Evolutionary conservation across 352 stramenopile genomes (phyloP), one percentile per base, ranked within the genome.

Genomic region (Pythium myriotylum): DNA sequence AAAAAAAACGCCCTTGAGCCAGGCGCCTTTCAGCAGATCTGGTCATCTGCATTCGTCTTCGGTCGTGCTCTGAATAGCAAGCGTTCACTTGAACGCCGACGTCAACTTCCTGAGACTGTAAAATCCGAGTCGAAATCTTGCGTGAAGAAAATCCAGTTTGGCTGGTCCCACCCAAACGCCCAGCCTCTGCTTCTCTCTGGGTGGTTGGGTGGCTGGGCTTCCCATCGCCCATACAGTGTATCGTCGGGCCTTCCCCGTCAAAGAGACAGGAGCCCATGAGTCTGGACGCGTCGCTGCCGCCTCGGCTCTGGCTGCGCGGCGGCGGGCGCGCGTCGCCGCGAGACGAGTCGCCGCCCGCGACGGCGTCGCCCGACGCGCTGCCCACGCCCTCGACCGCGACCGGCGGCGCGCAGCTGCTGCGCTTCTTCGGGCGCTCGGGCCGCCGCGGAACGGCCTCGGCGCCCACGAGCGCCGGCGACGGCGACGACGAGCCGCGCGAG

Each of bases 321-420:
- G 13, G 16, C 10, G 10, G n/a, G 24, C 42, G 54, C 2, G 24
- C 17, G 9, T 51, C 41, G 27, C 41, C 41, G n/a, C 19, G 41
- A 9, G 54, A 53, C 1, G 43, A 61, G n/a, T n/a, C n/a, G n/a
- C n/a, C n/a, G n/a, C n/a, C n/a, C 26, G 29, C 29, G 10, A 35
- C 29, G 37, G 4, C 17, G 7, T 20, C 37, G 5, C 5, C 17
- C 13, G 37, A 43, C 37, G 13, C 17, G 37, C 17, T 14, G 29
- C 29, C 29, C 5, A 35, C 29, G 29, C 29, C 29, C 29, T 35
- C 29, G 29, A 10, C 29, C 29, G 19, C 17, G 33, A 55, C 24
- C 41, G 35, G 64, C 39, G 53, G 56, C 29, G 50, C 64, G n/a
- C 64, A 71, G 39, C 46, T 71, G 19, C 52, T 66, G 22, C 57